Conservation (phyloP, 495 filamentous ascomycete genomes). For the Pseudoneurospora amorphoporcata region DNA sequence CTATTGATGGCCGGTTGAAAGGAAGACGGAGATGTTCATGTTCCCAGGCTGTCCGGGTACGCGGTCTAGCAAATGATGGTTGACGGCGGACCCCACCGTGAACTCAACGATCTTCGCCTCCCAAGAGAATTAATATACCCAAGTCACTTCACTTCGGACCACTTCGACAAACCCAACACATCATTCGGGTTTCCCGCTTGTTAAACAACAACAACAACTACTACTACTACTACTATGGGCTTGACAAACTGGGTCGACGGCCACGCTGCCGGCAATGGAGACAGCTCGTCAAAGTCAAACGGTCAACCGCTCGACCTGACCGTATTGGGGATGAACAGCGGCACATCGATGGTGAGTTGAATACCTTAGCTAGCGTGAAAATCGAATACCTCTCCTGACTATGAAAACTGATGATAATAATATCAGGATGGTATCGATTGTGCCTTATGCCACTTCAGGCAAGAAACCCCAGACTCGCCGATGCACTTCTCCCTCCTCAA, state of each 20-base stretch:
- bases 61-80: neutral
- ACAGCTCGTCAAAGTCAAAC: neutral
- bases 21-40: neutral
- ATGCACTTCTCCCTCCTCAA: conserved; percentile 41
- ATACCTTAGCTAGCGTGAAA: neutral
- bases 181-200: neutral
- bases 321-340: conserved; percentile 42
- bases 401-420: neutral
- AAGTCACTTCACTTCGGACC: neutral
- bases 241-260: neutral
- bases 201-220: neutral
- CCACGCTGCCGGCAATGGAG: neutral
- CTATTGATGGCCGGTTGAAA: neutral
- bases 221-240: neutral
- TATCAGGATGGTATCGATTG: conserved; percentile 38
- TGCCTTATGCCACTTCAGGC: conserved; percentile 39
- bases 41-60: neutral
- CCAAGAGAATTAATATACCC: neutral
- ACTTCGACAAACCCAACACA: neutral
- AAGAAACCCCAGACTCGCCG: conserved; percentile 36
- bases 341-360: conserved; percentile 29
- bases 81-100: neutral
- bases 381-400: neutral
- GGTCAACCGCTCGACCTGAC: conserved; percentile 28
- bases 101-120: neutral